These are phyloP conservation scores for Claviceps pazoutovae DNA, from an alignment of 2,329 filamentous ascomycete species.

Conservation along the genomic window DNA sequence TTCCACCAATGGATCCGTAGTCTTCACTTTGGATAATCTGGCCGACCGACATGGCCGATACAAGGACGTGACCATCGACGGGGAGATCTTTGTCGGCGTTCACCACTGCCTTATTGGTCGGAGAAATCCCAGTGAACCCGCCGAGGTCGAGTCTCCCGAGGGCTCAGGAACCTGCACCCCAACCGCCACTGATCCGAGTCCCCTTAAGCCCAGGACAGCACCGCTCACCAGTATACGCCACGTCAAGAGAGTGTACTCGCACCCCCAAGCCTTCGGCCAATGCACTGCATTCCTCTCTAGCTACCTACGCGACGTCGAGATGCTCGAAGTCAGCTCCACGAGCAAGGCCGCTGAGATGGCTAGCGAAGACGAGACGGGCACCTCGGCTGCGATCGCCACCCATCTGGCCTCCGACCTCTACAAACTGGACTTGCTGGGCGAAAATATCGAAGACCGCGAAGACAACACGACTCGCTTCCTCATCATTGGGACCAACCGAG, in stretches of 20 bases:
- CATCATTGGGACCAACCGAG: slow-evolving; percentile 35
- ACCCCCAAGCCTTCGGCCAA: slow-evolving; percentile 92
- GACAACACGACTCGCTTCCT: slow-evolving; percentile 75
- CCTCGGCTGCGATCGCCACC: slow-evolving; percentile 65
- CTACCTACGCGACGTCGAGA: slow-evolving; percentile 60
- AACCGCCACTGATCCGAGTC: slow-evolving; percentile 30
- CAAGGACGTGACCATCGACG: slow-evolving; percentile 59
- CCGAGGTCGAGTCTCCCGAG: slow-evolving; percentile 17
- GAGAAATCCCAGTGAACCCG: slow-evolving; percentile 13
- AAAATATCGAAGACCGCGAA: slow-evolving; percentile 55
- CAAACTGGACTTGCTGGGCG: slow-evolving; percentile 54
- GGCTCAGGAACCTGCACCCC: slow-evolving; percentile 35
- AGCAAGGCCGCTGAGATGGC: slow-evolving; percentile 73
- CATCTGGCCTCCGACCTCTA: slow-evolving; percentile 56
- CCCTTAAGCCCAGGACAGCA: slow-evolving; percentile 29
- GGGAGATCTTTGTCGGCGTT: slow-evolving; percentile 75
- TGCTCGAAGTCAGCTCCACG: slow-evolving; percentile 73
- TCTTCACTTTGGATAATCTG: slow-evolving; percentile 79
- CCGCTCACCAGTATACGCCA: slow-evolving; percentile 41
- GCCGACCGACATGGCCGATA: slow-evolving; percentile 56
- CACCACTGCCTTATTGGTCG: slow-evolving; percentile 72
- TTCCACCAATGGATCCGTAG: slow-evolving; percentile 83
- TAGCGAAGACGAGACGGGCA: slow-evolving; percentile 40
- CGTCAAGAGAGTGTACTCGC: slow-evolving; percentile 71
- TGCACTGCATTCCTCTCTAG: slow-evolving; percentile 61